phyloP scores from a whole-genome alignment of 805 yeast species.

The Nakazawaea ernobii region DNA sequence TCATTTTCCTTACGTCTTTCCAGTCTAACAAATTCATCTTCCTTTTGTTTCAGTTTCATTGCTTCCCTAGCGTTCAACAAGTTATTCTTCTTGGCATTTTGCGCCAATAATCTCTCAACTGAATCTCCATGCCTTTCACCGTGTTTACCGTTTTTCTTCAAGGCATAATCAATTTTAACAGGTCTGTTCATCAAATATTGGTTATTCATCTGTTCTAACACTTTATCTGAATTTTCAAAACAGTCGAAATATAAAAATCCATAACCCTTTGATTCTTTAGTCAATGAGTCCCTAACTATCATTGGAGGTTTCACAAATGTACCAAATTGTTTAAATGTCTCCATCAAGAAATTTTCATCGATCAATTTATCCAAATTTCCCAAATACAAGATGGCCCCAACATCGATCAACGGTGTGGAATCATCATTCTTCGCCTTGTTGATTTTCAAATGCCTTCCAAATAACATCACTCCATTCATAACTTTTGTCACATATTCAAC shows the following conservation, averaged over 20 bases:
- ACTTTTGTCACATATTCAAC: conserved; percentile 63
- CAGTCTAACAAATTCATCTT: background rate
- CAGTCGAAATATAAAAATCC: conserved; percentile 63
- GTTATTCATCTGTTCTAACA: conserved; percentile 63
- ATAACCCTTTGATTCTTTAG: conserved; percentile 50
- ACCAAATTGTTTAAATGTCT: conserved; percentile 70
- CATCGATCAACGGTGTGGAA: conserved; percentile 15
- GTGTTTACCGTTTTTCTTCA: conserved; percentile 48
- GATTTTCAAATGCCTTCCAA: conserved; percentile 54
- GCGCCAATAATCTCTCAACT: conserved; percentile 67
- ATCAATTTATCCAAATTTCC: conserved; percentile 64
- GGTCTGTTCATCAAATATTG: conserved; percentile 63
- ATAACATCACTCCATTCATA: conserved; percentile 55
- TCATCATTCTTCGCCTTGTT: conserved; percentile 38
- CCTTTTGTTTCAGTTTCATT: background rate
- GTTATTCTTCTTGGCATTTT: conserved; percentile 47
- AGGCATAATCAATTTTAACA: conserved; percentile 63
- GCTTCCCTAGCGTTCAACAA: background rate
- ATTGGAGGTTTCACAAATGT: conserved; percentile 42
- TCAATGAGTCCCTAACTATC: conserved; percentile 40
- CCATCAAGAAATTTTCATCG: conserved; percentile 50
- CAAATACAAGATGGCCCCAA: conserved; percentile 48
- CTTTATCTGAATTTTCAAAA: conserved; percentile 67
- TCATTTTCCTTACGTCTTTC: background rate
- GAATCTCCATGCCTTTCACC: conserved; percentile 71